phyloP scores from a whole-genome alignment of 2,329 filamentous ascomycete species.

The Talaromyces sp. region DNA sequence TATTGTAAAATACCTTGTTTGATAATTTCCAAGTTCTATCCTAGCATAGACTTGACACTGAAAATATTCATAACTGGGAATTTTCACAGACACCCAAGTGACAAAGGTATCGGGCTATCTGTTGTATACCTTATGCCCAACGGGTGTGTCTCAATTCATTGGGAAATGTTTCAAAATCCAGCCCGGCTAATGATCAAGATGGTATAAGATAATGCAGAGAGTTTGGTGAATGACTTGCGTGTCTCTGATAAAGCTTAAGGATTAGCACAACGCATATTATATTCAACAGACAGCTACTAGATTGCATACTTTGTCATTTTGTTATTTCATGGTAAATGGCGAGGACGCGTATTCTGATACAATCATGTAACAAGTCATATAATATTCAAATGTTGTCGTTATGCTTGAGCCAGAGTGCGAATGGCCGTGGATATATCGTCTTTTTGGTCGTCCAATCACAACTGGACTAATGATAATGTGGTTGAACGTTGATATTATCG shows the following conservation, averaged over 20 bases:
- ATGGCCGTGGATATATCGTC: not conserved
- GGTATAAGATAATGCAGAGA: too few relatives aligned
- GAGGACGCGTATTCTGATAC: not conserved
- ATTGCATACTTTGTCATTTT: not conserved
- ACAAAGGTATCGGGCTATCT: too few relatives aligned
- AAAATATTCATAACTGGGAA: too few relatives aligned
- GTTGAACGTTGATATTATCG: not conserved
- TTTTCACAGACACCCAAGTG: too few relatives aligned
- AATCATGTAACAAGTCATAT: not conserved
- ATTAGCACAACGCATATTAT: not conserved
- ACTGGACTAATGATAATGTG: not conserved
- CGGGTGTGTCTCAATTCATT: too few relatives aligned
- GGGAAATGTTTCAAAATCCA: too few relatives aligned
- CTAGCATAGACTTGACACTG: too few relatives aligned
- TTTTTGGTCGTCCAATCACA: not conserved
- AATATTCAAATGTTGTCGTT: not conserved
- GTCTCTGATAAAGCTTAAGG: not conserved
- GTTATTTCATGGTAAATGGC: not conserved
- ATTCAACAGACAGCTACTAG: not conserved
- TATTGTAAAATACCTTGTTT: too few relatives aligned
- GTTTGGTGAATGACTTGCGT: not conserved
- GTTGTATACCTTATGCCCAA: too few relatives aligned
- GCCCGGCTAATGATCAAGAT: too few relatives aligned
- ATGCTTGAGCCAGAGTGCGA: too few relatives aligned
- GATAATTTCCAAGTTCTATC: too few relatives aligned